Evolutionary conservation across 441 rosid species (phyloP), one percentile per base, ranked within the genome.

Genomic region (Populus hybrid): DNA sequence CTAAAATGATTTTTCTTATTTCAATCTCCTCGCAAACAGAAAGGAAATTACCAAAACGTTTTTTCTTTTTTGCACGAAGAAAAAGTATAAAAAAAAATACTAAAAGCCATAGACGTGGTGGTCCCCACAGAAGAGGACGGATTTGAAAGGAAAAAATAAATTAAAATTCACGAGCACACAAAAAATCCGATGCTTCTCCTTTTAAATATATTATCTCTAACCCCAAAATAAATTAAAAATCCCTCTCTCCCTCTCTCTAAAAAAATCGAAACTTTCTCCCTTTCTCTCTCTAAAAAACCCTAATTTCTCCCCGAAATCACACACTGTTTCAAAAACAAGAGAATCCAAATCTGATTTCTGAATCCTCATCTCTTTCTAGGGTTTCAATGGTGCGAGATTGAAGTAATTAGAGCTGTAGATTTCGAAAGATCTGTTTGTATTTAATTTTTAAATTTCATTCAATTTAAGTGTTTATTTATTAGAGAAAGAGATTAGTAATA

Each of bases 301-400:
- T 79, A 79, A 79, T 23, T 21, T 21, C 26, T 21, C 12, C 11
- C 12, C 24, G 10, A 21, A 61, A 61, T 61, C 77, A 3, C 77
- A 3, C 34, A 10, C 36, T 10, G 65, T 2, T 66, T 30, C 9
- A 34, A 42, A 28, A 74, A 28, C 61, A 28, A 70, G 70, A 32
- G 18, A 26, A 26, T 36, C 68, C 74, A 68, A 83, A 78, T 77
- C 79, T 63, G 67, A 40, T 24, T 69, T 36, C 72, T 28, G 9
- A 5, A 7, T 50, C 73, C 71, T 68, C 21, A 67, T 63, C 30
- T 5, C 59, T 73, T 72, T 84, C 64, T 74, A 79, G 83, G 78
- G 72, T 83, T 84, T 80, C 74, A 78, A 83, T 84, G 87, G 73
- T 73, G 83, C 82, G 86, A 85, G 85, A 83, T 84, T 35, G 77